phyloP scores from a whole-genome alignment of 257 asterid genomes.

The Schizonepeta tenuifolia region DNA sequence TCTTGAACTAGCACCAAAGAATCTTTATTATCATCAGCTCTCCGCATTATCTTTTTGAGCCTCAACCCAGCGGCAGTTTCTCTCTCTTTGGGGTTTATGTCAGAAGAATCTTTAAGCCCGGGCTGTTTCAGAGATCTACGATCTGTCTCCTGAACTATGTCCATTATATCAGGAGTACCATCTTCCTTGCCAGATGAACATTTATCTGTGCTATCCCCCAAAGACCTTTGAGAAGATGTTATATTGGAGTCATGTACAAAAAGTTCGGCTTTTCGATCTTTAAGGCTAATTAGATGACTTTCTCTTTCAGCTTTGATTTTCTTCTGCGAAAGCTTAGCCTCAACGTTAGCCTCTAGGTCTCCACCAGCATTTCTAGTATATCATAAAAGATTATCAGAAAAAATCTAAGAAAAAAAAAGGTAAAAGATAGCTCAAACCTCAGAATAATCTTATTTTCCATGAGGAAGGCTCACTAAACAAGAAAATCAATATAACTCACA shows the following conservation, averaged over 20 bases:
- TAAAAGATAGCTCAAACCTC: neutral
- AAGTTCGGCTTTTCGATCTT: conserved; percentile 45
- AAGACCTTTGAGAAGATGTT: conserved; percentile 32
- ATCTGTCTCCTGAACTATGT: conserved; percentile 69
- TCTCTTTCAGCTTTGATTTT: conserved; percentile 59
- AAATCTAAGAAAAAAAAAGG: conserved; percentile 18
- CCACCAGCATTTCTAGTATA: conserved; percentile 54
- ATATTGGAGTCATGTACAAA: conserved; percentile 39
- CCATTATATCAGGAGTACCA: conserved; percentile 57
- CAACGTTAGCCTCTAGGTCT: conserved; percentile 49
- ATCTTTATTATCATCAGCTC: conserved; percentile 69
- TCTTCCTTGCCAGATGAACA: conserved; percentile 42
- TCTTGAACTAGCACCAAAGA: conserved; percentile 71
- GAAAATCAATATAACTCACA: neutral
- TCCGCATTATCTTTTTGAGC: conserved; percentile 93
- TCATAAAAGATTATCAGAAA: conserved; percentile 17
- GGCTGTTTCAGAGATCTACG: conserved; percentile 50
- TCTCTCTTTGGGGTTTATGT: conserved; percentile 46
- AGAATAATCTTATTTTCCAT: neutral
- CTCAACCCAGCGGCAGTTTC: conserved; percentile 72
- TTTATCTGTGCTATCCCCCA: conserved; percentile 41
- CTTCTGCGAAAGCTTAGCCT: conserved; percentile 49
- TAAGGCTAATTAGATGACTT: conserved; percentile 35
- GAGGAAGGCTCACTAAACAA: conserved; percentile 3
- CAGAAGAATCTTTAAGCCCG: conserved; percentile 39